A percentile compares a stretch with the other conserved stretches of the same genome.
These are phyloP conservation scores for Lipomyces sp. DNA, from an alignment of 805 yeast species.

Conservation along the genomic window DNA sequence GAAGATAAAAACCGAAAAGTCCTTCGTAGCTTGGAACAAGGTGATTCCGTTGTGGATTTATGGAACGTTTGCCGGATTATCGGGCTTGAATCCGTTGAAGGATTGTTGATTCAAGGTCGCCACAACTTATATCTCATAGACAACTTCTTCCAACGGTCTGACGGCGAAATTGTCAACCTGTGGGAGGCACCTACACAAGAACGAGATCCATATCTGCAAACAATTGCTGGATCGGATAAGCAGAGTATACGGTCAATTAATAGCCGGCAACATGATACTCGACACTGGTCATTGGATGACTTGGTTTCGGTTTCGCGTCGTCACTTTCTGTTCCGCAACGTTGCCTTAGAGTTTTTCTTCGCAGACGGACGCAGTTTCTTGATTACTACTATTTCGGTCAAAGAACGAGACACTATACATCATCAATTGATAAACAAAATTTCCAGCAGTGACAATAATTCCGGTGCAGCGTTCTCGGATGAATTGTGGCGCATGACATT, in stretches of 20 bases:
- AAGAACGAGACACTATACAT: slow-evolving; percentile 62
- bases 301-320: slow-evolving; percentile 71
- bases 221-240: slow-evolving; percentile 57
- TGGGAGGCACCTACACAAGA: slow-evolving; percentile 64
- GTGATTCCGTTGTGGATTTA: slow-evolving; percentile 71
- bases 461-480: slow-evolving; percentile 42
- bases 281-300: slow-evolving; percentile 61
- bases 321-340: slow-evolving; percentile 76
- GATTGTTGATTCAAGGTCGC: slow-evolving; percentile 71
- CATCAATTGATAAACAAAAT: slow-evolving; percentile 55
- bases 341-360: slow-evolving; percentile 78
- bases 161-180: slow-evolving; percentile 65
- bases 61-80: slow-evolving; percentile 77
- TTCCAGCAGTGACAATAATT: slow-evolving; percentile 44
- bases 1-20: slow-evolving; percentile 77
- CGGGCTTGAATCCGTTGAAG: slow-evolving; percentile 78
- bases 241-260: slow-evolving; percentile 32
- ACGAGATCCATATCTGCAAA: slow-evolving; percentile 70
- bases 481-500: slow-evolving; percentile 33
- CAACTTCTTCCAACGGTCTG: slow-evolving; percentile 61
- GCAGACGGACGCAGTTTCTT: slow-evolving; percentile 72
- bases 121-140: slow-evolving; percentile 69
- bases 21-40: slow-evolving; percentile 66
- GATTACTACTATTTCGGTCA: slow-evolving; percentile 62
- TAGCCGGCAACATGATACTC: slow-evolving; percentile 33